phyloP scores from a whole-genome alignment of 495 filamentous ascomycete genomes.

The Lasiosphaeria ovina region DNA sequence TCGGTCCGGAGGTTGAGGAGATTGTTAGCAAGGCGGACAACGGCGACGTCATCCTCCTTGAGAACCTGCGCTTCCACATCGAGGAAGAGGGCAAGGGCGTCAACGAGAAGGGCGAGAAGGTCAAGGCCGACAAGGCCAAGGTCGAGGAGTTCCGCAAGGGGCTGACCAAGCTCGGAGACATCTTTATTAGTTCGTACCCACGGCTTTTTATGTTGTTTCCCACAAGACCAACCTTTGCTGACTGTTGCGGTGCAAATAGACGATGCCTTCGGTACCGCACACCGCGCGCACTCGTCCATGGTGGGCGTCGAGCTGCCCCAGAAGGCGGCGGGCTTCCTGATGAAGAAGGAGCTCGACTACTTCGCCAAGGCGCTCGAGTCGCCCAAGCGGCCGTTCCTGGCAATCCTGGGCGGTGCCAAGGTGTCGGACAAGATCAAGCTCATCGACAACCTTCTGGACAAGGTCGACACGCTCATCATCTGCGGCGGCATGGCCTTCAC shows the following conservation, averaged over 20 bases:
- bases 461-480: constrained; percentile 95
- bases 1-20: constrained; percentile 85
- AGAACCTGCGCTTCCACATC: constrained; percentile 96
- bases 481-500: constrained; percentile 99
- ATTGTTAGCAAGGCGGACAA: constrained; percentile 78
- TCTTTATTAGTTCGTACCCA: constrained; percentile 86
- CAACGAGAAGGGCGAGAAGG: constrained; percentile 91
- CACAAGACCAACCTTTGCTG: not conserved
- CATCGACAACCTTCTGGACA: constrained; percentile 96
- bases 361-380: constrained; percentile 95
- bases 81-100: constrained; percentile 96
- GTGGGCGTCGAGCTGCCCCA: constrained; percentile 93
- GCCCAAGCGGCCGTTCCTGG: constrained; percentile 93
- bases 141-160: constrained; percentile 93
- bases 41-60: constrained; percentile 85
- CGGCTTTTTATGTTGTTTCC: not conserved
- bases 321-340: constrained; percentile 94
- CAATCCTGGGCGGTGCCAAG: constrained; percentile 97
- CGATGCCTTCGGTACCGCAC: constrained; percentile 97
- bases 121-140: constrained; percentile 91
- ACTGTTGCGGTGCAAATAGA: constrained; percentile 50
- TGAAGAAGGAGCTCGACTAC: constrained; percentile 99
- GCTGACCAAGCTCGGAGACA: constrained; percentile 88
- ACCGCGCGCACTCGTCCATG: constrained; percentile 98
- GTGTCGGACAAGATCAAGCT: constrained; percentile 99